Evolutionary conservation across 108 stramenopile species (phyloP).

Genomic region (Bacterosira constricta): DNA sequence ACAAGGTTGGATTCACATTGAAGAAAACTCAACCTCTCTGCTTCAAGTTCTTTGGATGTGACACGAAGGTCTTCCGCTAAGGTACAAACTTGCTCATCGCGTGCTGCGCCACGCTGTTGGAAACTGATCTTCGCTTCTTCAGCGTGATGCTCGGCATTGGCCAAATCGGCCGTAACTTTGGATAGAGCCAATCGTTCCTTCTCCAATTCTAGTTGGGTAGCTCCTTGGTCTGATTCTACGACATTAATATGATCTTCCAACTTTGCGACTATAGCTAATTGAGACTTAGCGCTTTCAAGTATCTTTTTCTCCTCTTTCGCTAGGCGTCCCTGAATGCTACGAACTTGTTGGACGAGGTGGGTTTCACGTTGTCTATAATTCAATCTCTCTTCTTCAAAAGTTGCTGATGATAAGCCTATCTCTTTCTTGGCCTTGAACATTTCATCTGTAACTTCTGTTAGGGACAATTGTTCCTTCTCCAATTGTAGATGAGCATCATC

Average conservation of each 20-base stretch:
- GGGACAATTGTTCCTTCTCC: not conserved
- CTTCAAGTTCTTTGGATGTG: not conserved
- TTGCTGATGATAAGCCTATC: no score
- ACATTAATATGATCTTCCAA: not conserved
- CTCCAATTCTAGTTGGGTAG: not conserved
- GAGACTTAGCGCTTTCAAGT: no score
- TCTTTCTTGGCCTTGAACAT: not conserved
- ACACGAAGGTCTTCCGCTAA: not conserved
- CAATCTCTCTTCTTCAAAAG: no score
- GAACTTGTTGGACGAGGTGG: no score
- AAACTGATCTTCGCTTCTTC: not conserved
- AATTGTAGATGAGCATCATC: conserved; percentile 8
- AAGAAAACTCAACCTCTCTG: not conserved
- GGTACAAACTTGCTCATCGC: conserved; percentile 2
- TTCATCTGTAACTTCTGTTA: no score
- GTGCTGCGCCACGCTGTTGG: not conserved
- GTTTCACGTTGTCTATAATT: no score
- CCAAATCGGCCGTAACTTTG: not conserved
- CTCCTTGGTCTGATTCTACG: not conserved
- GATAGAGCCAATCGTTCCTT: not conserved
- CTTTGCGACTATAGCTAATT: not conserved
- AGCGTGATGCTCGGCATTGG: not conserved
- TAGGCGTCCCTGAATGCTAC: no score
- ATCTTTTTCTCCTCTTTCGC: no score
- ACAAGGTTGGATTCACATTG: not conserved